phyloP scores from a whole-genome alignment of 495 filamentous ascomycete species.

The Penicillium cataractarum region DNA sequence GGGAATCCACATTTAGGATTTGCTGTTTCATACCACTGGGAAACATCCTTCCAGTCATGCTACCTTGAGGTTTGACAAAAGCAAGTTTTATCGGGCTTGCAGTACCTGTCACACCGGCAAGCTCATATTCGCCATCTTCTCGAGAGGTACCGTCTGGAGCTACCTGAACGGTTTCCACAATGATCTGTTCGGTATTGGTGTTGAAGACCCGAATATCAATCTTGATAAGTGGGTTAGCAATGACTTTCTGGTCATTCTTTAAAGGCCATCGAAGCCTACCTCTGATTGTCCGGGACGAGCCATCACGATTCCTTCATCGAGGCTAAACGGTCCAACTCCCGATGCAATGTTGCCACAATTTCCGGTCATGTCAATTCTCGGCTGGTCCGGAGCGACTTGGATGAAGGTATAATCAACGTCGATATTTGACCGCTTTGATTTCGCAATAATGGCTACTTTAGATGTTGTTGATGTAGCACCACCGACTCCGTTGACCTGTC shows the following conservation, averaged over 20 bases:
- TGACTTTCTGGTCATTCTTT: too few species aligned
- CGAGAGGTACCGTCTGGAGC: slow-evolving; percentile 23
- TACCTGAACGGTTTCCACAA: slow-evolving; percentile 34
- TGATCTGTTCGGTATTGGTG: slow-evolving; percentile 32
- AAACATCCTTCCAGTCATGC: slow-evolving; percentile 39
- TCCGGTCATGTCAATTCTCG: slow-evolving; percentile 41
- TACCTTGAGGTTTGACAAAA: slow-evolving; percentile 35
- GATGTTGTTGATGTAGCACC: slow-evolving; percentile 46
- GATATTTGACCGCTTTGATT: slow-evolving; percentile 28
- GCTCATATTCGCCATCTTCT: slow-evolving; percentile 31
- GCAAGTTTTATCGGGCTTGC: slow-evolving; percentile 31
- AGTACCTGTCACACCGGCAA: slow-evolving; percentile 32
- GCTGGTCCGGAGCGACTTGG: slow-evolving; percentile 36
- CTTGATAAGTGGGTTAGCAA: slow-evolving; percentile 10
- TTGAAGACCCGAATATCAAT: slow-evolving; percentile 36
- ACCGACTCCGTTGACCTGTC: slow-evolving; percentile 41
- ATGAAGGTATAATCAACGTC: slow-evolving; percentile 48
- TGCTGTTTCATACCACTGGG: slow-evolving; percentile 31
- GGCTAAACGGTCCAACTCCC: slow-evolving; percentile 41
- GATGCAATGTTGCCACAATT: slow-evolving; percentile 48
- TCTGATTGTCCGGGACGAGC: slow-evolving; percentile 25
- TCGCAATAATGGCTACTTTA: slow-evolving; percentile 40
- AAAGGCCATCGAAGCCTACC: slow-evolving; percentile 12
- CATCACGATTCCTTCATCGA: slow-evolving; percentile 38
- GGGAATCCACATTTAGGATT: slow-evolving; percentile 18